These are phyloP conservation scores for Tricholoma terreum DNA, from an alignment of 768 basidiomycete genomes.

Conservation along the genomic window DNA sequence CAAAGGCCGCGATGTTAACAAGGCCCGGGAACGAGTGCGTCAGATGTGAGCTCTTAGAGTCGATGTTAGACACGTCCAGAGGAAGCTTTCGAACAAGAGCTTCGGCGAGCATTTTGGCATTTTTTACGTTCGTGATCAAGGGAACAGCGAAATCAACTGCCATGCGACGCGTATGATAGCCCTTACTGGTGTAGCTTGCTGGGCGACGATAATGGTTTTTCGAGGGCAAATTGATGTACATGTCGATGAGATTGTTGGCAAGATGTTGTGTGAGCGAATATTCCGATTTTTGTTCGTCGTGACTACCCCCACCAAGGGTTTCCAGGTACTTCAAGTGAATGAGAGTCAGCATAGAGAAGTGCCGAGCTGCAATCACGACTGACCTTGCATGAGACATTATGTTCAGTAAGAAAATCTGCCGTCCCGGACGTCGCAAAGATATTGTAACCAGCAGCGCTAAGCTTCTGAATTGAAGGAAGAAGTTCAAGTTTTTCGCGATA, in stretches of 20 bases:
- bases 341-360: not conserved
- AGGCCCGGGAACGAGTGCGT: conserved; percentile 91
- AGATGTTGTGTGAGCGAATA: conserved; percentile 97
- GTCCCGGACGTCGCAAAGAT: conserved; percentile 98
- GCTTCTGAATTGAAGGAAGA: conserved; percentile 90
- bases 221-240: conserved; percentile 99
- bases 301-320: conserved; percentile 71
- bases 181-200: conserved; percentile 95
- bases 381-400: conserved; percentile 94
- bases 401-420: conserved; percentile 95
- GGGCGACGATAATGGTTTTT: conserved; percentile 97
- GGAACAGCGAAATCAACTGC: conserved; percentile 98
- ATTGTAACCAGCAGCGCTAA: conserved; percentile 90
- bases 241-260: conserved; percentile 95
- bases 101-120: conserved; percentile 93
- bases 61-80: conserved; percentile 84
- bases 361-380: conserved; percentile 5
- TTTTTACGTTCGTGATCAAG: conserved; percentile 97
- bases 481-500: conserved; percentile 98
- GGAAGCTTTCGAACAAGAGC: conserved; percentile 89
- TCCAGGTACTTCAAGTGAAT: conserved; percentile 69
- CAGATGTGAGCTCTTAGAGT: conserved; percentile 91
- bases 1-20: conserved; percentile 84
- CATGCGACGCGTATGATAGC: conserved; percentile 96
- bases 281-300: conserved; percentile 87